Conservation (phyloP, 2,329 filamentous ascomycete genomes). For the Cladophialophora immunda region DNA sequence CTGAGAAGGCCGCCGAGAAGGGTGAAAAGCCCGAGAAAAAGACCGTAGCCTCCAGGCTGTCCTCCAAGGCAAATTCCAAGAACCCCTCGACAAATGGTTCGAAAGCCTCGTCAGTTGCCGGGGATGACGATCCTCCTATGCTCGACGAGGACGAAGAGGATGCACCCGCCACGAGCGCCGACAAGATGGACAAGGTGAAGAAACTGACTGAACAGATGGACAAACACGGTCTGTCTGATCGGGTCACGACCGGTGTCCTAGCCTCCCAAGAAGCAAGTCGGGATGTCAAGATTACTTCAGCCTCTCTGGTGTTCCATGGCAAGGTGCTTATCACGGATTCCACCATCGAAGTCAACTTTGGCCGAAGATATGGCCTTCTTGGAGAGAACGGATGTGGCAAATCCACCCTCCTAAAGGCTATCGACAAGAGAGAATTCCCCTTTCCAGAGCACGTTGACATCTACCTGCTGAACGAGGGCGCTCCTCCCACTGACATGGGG, state of each 20-base stretch:
- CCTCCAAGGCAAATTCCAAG: constrained; percentile 73
- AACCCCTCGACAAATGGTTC: constrained; percentile 55
- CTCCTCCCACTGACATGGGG: constrained; percentile 84
- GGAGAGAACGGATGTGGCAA: constrained; percentile 99
- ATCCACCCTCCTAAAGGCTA: constrained; percentile 95
- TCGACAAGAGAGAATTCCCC: constrained; percentile 91
- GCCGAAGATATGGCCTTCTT: constrained; percentile 90
- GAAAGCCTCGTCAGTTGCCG: constrained; percentile 72
- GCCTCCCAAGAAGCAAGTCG: constrained; percentile 83
- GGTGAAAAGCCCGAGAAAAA: constrained; percentile 51
- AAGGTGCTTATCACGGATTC: constrained; percentile 94
- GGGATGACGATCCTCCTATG: constrained; percentile 70
- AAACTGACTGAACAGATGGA: constrained; percentile 93
- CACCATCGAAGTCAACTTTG: constrained; percentile 90
- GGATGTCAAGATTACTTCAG: constrained; percentile 96
- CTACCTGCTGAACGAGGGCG: constrained; percentile 97
- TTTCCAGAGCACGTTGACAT: constrained; percentile 97
- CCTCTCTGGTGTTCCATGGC: constrained; percentile 96
- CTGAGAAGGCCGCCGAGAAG: constrained; percentile 63
- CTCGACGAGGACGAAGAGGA: constrained; percentile 70
- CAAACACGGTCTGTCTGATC: constrained; percentile 93
- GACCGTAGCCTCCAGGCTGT: constrained; percentile 75
- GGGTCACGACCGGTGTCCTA: constrained; percentile 96
- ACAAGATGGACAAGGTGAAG: constrained; percentile 82
- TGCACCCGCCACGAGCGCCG: constrained; percentile 72